Conservation (phyloP, 257 asterid species). For the Jaltomata sinuosa region DNA sequence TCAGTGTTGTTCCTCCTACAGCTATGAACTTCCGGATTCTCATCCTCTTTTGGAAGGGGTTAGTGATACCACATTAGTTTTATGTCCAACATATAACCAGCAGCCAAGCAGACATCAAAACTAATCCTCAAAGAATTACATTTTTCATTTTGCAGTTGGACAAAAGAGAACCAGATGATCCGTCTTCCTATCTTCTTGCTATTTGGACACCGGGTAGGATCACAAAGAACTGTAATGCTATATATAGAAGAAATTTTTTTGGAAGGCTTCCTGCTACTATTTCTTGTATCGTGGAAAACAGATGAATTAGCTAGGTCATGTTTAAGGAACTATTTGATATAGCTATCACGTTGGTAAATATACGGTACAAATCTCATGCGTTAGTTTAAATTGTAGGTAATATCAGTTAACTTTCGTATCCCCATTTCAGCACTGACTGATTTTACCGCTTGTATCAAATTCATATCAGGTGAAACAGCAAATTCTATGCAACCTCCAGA, state of each 20-base stretch:
- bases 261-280: background rate
- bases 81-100: background rate
- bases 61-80: conserved; percentile 20
- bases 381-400: background rate
- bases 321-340: background rate
- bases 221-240: conserved; percentile 2
- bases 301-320: background rate
- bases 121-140: conserved; percentile 3
- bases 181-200: conserved; percentile 84
- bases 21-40: conserved; percentile 91
- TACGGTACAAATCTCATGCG: background rate
- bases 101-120: background rate
- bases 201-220: conserved; percentile 96
- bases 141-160: conserved; percentile 56
- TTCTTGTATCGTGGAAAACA: background rate
- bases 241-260: background rate
- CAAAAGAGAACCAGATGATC: conserved; percentile 89
- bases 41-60: conserved; percentile 89
- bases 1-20: conserved; percentile 31
- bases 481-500: conserved; percentile 82
- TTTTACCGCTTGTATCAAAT: conserved; percentile 5
- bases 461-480: conserved; percentile 73
- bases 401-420: background rate
- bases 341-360: background rate
- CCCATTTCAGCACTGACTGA: conserved; percentile 1